Evolutionary conservation across 2,329 filamentous ascomycete species (phyloP), one percentile per base, ranked within the genome.

Genomic region (Tolypocladium amazonense): DNA sequence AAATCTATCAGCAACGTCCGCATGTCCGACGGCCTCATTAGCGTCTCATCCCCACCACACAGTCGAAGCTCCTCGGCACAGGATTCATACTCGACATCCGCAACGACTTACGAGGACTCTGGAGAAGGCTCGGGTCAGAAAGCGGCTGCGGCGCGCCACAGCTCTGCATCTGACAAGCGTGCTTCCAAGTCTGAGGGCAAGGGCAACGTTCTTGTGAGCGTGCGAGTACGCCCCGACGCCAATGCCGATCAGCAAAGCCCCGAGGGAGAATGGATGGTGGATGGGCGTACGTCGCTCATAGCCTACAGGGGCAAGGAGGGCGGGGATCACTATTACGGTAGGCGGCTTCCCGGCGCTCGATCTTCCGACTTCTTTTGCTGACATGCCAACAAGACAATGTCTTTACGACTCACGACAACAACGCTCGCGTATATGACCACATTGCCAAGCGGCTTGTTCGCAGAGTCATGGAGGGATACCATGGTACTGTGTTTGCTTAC

Each of bases 381-480:
- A 72, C 61, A 33, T 52, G 14, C 38, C 64, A 41, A 30, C 4
- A 68, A 96, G 94, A 99, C 78, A 97, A 97, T 76, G 94, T 97
- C 62, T 99, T 99, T 74, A 86, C 90, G 57, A 89, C 92, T 23
- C 86, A 95, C 71, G 93, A 99, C 71, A 90, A 97, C 72, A 99
- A 99, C 71, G 86, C 90, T 58, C 88, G 88, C 71, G 94, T 99
- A 12, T 99, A 99, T 72, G 94, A 99, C 74, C 87, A 93, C 63
- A 90, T 86, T 54, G 94, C 94, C 52, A 97, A 97, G 76, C 88
- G 94, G 63, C 80, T 99, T 57, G 94, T 99, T 55, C 88, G 94
- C 66, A 84, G 94, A 68, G 94, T 99, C 56, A 99, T 99, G 94
- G 94, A 99, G 77, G 94, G 94, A 50, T 99, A 97, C 72, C 93